A percentile compares a stretch with the other conserved stretches of the same genome.
Evolutionary conservation across 345 rosid species (phyloP).

Genomic region (Pistacia integerrima): DNA sequence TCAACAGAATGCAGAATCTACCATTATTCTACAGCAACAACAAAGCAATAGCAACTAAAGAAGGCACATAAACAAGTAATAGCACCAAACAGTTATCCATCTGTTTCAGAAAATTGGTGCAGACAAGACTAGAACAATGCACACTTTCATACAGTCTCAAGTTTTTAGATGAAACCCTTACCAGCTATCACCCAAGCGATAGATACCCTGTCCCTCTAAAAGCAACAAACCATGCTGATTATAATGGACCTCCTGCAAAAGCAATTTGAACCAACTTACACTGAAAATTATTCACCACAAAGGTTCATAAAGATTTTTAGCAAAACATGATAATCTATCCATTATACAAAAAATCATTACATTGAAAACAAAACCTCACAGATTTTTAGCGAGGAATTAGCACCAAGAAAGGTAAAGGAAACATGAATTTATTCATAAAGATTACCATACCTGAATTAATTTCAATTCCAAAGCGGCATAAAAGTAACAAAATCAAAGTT

Average conservation of each 20-base stretch:
- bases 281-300: neutral
- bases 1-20: too few species aligned
- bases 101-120: neutral
- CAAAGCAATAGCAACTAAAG: too few species aligned
- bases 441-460: neutral
- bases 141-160: constrained; percentile 13
- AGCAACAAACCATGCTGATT: constrained; percentile 94
- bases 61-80: neutral
- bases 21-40: too few species aligned
- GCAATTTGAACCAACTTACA: constrained; percentile 15
- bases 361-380: neutral
- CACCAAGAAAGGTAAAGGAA: neutral
- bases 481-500: constrained; percentile 2
- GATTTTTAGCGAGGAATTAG: neutral
- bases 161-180: constrained; percentile 29
- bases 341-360: neutral
- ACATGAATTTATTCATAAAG: neutral
- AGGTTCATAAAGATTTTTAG: neutral
- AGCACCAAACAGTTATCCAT: neutral
- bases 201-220: constrained; percentile 90
- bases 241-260: constrained; percentile 85
- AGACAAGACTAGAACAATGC: neutral
- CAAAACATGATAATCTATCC: neutral
- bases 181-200: constrained; percentile 92
- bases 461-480: neutral